These are phyloP conservation scores for Immersiporthe knoxdaviesiana DNA, from an alignment of 2,329 filamentous ascomycete species.

Conservation along the genomic window DNA sequence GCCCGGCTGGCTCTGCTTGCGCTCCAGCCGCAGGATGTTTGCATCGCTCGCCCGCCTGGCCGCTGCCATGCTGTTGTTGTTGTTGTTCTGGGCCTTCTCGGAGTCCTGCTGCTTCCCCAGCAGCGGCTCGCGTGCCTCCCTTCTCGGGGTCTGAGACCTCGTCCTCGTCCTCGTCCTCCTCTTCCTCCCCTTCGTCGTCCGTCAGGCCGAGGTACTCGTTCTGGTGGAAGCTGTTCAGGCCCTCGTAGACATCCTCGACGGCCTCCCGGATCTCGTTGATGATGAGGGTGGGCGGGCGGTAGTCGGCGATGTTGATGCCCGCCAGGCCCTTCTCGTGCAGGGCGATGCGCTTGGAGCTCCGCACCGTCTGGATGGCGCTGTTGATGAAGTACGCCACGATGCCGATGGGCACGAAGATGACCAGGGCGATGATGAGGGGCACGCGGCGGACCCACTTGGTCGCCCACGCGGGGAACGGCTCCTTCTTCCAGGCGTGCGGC, in stretches of 20 bases:
- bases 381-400: slow-evolving; percentile 74
- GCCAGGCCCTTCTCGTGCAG: slow-evolving; percentile 74
- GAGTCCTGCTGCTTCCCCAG: slow-evolving; percentile 31
- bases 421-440: slow-evolving; percentile 67
- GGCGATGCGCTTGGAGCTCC: slow-evolving; percentile 74
- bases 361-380: slow-evolving; percentile 74
- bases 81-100: slow-evolving; percentile 39
- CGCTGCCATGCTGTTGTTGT: slow-evolving; percentile 30
- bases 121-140: slow-evolving; percentile 17
- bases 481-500: slow-evolving; percentile 32
- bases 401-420: slow-evolving; percentile 74
- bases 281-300: slow-evolving; percentile 76
- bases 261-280: slow-evolving; percentile 75
- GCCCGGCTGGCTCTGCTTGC: slow-evolving; percentile 43
- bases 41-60: slow-evolving; percentile 34
- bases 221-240: slow-evolving; percentile 67
- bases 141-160: slow-evolving; percentile 24
- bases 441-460: slow-evolving; percentile 52
- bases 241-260: slow-evolving; percentile 78
- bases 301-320: slow-evolving; percentile 69
- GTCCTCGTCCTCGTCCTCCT: slow-evolving; percentile 20
- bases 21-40: slow-evolving; percentile 47
- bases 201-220: slow-evolving; percentile 71
- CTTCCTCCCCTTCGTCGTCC: slow-evolving; percentile 25
- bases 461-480: slow-evolving; percentile 31